These are phyloP conservation scores for Pseudogymnoascus sp. DNA, from an alignment of 2,329 filamentous ascomycete genomes.

Conservation along the genomic window DNA sequence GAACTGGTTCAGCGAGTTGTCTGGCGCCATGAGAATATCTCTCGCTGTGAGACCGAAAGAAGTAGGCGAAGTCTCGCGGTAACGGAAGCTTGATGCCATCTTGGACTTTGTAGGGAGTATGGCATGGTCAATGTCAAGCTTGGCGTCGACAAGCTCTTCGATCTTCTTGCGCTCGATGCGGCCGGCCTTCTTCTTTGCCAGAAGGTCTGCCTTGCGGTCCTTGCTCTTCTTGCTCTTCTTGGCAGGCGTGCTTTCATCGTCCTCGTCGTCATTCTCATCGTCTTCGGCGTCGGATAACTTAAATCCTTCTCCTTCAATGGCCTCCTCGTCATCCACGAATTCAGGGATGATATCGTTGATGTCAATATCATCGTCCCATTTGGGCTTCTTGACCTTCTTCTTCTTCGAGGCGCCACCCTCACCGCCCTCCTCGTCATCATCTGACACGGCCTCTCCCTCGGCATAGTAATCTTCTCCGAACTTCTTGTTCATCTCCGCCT, in stretches of 20 bases:
- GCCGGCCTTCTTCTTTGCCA: conserved; percentile 60
- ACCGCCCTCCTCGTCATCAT: conserved; percentile 51
- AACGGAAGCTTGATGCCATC: conserved; percentile 61
- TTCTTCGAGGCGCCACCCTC: conserved; percentile 38
- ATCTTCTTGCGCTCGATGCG: conserved; percentile 76
- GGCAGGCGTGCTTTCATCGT: conserved; percentile 34
- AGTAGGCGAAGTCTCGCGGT: conserved; percentile 87
- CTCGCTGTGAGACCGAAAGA: conserved; percentile 81
- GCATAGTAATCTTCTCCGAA: conserved; percentile 93
- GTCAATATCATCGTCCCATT: conserved; percentile 95
- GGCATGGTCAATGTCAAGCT: conserved; percentile 65
- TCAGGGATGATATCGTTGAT: conserved; percentile 88
- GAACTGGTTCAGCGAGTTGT: conserved; percentile 79
- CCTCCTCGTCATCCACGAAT: conserved; percentile 59
- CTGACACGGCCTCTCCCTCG: conserved; percentile 55
- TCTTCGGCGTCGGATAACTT: conserved; percentile 39
- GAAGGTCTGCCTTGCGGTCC: conserved; percentile 52
- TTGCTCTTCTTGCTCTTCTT: conserved; percentile 56
- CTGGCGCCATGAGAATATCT: conserved; percentile 85
- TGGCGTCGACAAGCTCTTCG: conserved; percentile 76
- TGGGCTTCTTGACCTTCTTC: conserved; percentile 70
- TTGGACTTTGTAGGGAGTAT: conserved; percentile 49
- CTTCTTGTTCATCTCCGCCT: conserved; percentile 76
- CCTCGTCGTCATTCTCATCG: conserved; percentile 34
- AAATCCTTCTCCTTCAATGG: conserved; percentile 40